Conservation (phyloP, 306 rosid species). For the Ammopiptanthus mongolicus region DNA sequence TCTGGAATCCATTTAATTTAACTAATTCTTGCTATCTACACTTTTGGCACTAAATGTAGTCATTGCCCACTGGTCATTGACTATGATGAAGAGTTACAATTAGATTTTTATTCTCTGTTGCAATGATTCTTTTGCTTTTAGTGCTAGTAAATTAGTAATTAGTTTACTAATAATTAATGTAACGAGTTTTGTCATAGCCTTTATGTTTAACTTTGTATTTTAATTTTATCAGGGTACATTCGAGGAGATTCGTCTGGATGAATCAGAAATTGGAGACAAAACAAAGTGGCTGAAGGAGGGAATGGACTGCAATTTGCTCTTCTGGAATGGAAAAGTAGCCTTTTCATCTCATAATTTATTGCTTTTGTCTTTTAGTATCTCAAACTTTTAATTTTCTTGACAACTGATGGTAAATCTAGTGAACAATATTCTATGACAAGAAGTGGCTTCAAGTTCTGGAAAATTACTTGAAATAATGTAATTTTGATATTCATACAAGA, state of each 20-base stretch:
- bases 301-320: slow-evolving; percentile 83
- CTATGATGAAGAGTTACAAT: slow-evolving; percentile 13
- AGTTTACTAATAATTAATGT: slow-evolving; percentile 5
- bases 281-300: slow-evolving; percentile 94
- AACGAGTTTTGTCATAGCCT: not conserved
- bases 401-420: not conserved
- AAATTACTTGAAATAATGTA: not conserved
- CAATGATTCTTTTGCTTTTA: slow-evolving; percentile 12
- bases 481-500: not conserved
- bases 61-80: not conserved
- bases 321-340: slow-evolving; percentile 86
- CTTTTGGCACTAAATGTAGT: not conserved
- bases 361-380: not conserved
- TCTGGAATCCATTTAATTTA: slow-evolving; percentile 22
- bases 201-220: slow-evolving; percentile 11
- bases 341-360: slow-evolving; percentile 14
- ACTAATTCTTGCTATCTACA: slow-evolving; percentile 3
- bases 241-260: slow-evolving; percentile 79
- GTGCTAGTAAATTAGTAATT: not conserved
- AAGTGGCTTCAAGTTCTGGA: not conserved
- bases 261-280: slow-evolving; percentile 61
- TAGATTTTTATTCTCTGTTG: slow-evolving; percentile 16
- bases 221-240: slow-evolving; percentile 49
- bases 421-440: slow-evolving; percentile 6
- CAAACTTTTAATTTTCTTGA: not conserved